Evolutionary conservation across 1,284 basidiomycete species (phyloP), one percentile per base, ranked within the genome.

Genomic region (Schizopora paradoxa): DNA sequence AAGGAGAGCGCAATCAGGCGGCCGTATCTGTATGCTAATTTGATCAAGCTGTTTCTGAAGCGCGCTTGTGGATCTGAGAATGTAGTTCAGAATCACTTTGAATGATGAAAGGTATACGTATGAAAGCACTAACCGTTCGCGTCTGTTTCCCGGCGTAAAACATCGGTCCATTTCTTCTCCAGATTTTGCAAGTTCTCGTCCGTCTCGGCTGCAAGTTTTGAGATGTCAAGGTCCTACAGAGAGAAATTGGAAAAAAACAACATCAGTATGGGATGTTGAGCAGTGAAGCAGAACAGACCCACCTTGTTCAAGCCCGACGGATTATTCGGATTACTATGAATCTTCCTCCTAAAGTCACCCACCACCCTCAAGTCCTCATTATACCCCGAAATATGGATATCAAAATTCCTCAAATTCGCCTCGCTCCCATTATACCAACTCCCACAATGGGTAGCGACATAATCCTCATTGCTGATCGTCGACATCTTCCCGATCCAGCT

Each of bases 401-500:
- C 86, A 53, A 87, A 86, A 53, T 82, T 71, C 33, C 67, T 64
- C 61, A 86, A 66, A 55, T 86, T 88, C 62, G 76, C 79, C 5
- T 67, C 68, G 0, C 82, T 86, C 46, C 70, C 74, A 45, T 67
- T 65, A 78, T 84, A 89, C 88, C 88, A 92, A 44, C 76, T 67
- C 36, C 76, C 75, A 2, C 79, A 83, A 57, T 88, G 83, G 47
- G 74, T 75, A 13, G 86, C 83, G 54, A 83, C 77, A 54, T 84
- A 86, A 59, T 89, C 87, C n/a, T 68, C 67, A 51, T 82, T 74
- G 51, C 71, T 73, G 62, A 93, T 86, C 46, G 82, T 83, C 14
- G 86, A 76, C 1, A 76, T 73, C 65, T 90, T 90, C 43, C 89
- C 89, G 62, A 91, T 89, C 64, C 91, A 87, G 7, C 83, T 82